Evolutionary conservation across 2,329 filamentous ascomycete species (phyloP).

Genomic region (Trichoderma afroharzianum): DNA sequence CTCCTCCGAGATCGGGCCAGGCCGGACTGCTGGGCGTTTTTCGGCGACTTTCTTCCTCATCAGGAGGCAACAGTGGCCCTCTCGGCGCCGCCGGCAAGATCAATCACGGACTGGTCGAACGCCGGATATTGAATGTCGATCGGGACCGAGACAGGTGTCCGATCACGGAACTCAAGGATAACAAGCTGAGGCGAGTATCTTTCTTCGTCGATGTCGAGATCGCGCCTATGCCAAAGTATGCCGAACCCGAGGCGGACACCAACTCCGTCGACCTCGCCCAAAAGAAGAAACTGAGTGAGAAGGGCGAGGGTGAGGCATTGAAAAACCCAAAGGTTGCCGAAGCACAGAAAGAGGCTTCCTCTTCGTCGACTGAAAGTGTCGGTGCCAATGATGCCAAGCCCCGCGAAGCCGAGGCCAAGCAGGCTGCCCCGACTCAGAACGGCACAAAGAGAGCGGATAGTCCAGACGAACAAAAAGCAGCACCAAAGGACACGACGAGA

Average conservation of each 20-base stretch:
- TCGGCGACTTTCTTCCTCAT: conserved; percentile 72
- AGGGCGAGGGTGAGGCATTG: conserved; percentile 69
- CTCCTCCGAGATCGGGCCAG: conserved; percentile 65
- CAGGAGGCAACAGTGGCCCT: conserved; percentile 33
- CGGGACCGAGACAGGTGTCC: conserved; percentile 72
- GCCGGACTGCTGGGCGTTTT: conserved; percentile 78
- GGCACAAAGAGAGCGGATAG: conserved; percentile 27
- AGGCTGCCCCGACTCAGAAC: conserved; percentile 29
- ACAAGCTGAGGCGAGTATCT: conserved; percentile 80
- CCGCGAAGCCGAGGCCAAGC: conserved; percentile 39
- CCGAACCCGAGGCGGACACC: conserved; percentile 51
- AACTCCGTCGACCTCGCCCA: conserved; percentile 47
- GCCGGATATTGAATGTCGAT: conserved; percentile 82
- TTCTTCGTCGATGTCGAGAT: conserved; percentile 99
- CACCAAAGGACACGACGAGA: conserved; percentile 40
- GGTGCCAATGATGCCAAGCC: conserved; percentile 33
- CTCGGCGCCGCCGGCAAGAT: conserved; percentile 27
- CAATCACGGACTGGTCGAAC: conserved; percentile 69
- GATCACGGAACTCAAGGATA: conserved; percentile 73
- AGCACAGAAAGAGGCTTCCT: conserved; percentile 41
- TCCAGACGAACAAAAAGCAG: conserved; percentile 9
- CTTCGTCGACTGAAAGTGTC: conserved; percentile 36
- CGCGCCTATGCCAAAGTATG: conserved; percentile 77
- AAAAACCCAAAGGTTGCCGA: conserved; percentile 62
- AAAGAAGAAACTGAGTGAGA: conserved; percentile 63